phyloP scores from a whole-genome alignment of 345 rosid species.

The Conringia planisiliqua region DNA sequence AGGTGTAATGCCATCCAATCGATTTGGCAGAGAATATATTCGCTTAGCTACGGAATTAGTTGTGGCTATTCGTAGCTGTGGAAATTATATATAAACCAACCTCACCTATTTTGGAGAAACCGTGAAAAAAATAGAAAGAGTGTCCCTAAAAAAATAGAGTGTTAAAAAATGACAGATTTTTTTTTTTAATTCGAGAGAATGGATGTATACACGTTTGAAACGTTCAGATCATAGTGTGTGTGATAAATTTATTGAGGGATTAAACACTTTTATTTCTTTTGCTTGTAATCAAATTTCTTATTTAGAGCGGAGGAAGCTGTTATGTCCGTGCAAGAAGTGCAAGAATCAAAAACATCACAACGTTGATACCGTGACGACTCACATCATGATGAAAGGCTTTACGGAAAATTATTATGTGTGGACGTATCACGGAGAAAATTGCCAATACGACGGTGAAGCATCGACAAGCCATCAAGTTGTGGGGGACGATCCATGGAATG shows the following conservation, averaged over 20 bases:
- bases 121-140: no score
- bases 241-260: neutral
- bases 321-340: neutral
- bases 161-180: neutral
- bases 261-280: neutral
- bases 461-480: no score
- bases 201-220: neutral
- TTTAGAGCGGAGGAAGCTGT: neutral
- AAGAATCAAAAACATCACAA: neutral
- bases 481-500: no score
- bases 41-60: no score
- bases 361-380: neutral
- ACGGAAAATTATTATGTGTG: neutral
- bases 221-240: neutral
- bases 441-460: no score
- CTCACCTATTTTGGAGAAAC: no score
- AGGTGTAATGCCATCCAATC: no score
- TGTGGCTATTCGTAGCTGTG: no score
- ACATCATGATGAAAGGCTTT: neutral
- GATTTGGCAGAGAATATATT: no score
- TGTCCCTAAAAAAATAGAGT: no score
- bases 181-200: neutral
- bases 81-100: no score
- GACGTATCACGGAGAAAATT: neutral
- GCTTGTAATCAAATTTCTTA: neutral